These are phyloP conservation scores for Zygosaccharomyces pseudobailii DNA, from an alignment of 1,139 yeast species.

Conservation along the genomic window DNA sequence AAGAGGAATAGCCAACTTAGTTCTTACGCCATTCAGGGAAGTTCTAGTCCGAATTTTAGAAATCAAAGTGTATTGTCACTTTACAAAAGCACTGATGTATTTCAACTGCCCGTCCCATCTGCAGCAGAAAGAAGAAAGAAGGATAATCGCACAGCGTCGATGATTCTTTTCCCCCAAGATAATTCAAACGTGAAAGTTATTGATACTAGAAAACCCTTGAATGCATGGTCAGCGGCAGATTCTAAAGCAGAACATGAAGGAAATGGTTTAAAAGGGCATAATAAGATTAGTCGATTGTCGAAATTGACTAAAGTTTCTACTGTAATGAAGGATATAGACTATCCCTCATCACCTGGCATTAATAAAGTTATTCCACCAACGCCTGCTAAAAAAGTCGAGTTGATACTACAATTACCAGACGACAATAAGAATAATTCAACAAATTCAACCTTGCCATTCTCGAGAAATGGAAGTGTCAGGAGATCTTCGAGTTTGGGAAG, in stretches of 20 bases:
- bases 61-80: slow-evolving; percentile 32
- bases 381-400: slow-evolving; percentile 61
- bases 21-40: slow-evolving; percentile 28
- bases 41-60: slow-evolving; percentile 31
- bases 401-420: slow-evolving; percentile 29
- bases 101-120: slow-evolving; percentile 17
- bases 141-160: slow-evolving; percentile 28
- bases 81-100: slow-evolving; percentile 20
- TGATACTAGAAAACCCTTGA: background rate
- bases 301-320: slow-evolving; percentile 28
- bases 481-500: background rate
- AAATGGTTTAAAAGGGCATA: slow-evolving; percentile 1
- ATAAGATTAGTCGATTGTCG: slow-evolving; percentile 15
- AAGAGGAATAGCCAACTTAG: slow-evolving; percentile 29
- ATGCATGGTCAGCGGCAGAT: background rate
- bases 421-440: background rate
- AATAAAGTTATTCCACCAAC: slow-evolving; percentile 55
- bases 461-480: background rate
- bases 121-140: slow-evolving; percentile 4
- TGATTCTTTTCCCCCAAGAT: slow-evolving; percentile 33
- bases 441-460: background rate
- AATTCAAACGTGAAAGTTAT: slow-evolving; percentile 17
- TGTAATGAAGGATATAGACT: slow-evolving; percentile 33
- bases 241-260: background rate
- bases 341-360: slow-evolving; percentile 42